A percentile compares a stretch with the other conserved stretches of the same genome.
Evolutionary conservation across 164 flowering plant genomes (phyloP).

Genomic region (Santalum album): DNA sequence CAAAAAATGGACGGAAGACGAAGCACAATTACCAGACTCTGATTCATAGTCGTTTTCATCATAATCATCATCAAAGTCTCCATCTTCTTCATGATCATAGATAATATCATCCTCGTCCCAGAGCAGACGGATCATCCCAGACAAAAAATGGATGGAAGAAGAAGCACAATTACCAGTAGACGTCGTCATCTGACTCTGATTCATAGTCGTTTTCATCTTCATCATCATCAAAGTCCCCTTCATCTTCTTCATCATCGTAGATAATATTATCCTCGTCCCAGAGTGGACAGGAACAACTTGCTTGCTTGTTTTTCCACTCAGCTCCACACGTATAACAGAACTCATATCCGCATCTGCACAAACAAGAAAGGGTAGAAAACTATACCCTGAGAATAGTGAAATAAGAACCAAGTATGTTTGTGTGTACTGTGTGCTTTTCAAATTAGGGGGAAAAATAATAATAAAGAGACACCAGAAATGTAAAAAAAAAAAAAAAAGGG

Average conservation of each 20-base stretch:
- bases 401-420: too few relatives aligned
- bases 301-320: conserved; percentile 65
- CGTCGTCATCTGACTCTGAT: not conserved
- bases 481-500: too few relatives aligned
- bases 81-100: conserved; percentile 10
- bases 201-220: not conserved
- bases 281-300: conserved; percentile 67
- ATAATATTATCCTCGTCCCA: conserved; percentile 55
- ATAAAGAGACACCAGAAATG: too few relatives aligned
- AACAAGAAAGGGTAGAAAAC: not conserved
- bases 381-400: too few relatives aligned
- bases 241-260: conserved; percentile 10
- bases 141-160: not conserved
- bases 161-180: not conserved
- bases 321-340: conserved; percentile 85
- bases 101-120: conserved; percentile 55
- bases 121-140: conserved; percentile 27
- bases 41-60: not conserved
- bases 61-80: not conserved
- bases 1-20: not conserved
- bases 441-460: too few relatives aligned
- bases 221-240: not conserved
- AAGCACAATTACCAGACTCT: not conserved
- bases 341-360: conserved; percentile 64
- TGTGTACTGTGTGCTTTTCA: too few relatives aligned